Base-by-base conservation (phyloP, 2,329 filamentous ascomycete species). In the Diaporthe destruens region DNA sequence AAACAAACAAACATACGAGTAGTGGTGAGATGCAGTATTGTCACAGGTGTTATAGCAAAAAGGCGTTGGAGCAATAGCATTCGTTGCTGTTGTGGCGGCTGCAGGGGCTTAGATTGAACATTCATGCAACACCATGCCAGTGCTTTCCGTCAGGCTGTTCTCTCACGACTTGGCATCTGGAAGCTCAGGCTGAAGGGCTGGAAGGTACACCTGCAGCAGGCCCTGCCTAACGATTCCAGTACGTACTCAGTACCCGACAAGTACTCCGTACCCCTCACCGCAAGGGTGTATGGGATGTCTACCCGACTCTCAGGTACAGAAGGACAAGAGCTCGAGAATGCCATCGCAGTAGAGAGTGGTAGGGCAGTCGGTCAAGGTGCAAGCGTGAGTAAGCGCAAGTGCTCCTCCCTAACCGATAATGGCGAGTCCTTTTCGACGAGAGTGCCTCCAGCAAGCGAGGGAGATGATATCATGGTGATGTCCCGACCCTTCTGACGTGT, bases 401-500 rank as follows among this genome's bases (percentile, higher is more conserved):
- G 42, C 42, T 47, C 25, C 16, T 29, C 59, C 36, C 29, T 34
- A n/a, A 20, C 42, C 29, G 34, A 8, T 18, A 53, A 16, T 18
- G 36, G 47, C 51, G 44, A 66, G 20, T 8, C 32, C 29, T 39
- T 23, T 39, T 39, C 29, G 61, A 65, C 49, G 61, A 23, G 61
- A 47, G 20, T 51, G 20, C 61, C 18, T 51, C 61, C 47, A 39
- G 29, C 14, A 36, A 36, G 61, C 44, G 47, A 25, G 47, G 16
- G 47, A 51, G 18, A 66, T 66, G 61, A 66, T 66, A 66, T 66
- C 61, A 66, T 66, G 61, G 61, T 66, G 61, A 66, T 66, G 61
- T 66, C 47, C 47, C 47, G 9, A 66, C 61, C 32, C 61, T 47
- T 66, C 61, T 66, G 61, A 66, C 61, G 61, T 66, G 32, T 66